Conservation (phyloP, 169 alveolate species). For the Cystoisospora suis region DNA sequence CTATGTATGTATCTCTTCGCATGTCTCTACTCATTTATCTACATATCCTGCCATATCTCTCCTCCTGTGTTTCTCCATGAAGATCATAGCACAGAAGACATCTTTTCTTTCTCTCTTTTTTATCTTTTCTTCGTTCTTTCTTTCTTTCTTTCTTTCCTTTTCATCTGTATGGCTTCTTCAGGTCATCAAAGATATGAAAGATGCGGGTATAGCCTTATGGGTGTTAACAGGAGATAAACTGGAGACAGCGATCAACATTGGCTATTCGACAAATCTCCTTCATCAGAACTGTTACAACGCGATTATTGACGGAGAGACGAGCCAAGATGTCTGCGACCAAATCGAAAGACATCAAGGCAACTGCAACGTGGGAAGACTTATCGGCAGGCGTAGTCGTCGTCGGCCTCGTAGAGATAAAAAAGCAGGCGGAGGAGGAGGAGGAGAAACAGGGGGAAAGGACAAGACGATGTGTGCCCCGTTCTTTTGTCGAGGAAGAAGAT, state of each 20-base stretch:
- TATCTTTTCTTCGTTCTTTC: too few relatives aligned
- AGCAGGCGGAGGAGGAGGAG: too few relatives aligned
- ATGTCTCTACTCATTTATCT: too few relatives aligned
- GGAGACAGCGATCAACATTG: slow-evolving; percentile 80
- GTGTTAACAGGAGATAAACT: slow-evolving; percentile 96
- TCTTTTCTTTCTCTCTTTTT: too few relatives aligned
- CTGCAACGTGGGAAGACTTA: neutral
- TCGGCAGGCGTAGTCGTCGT: neutral
- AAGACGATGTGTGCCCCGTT: neutral
- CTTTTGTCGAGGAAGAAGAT: too few relatives aligned
- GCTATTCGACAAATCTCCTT: slow-evolving; percentile 36
- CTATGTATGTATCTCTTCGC: too few relatives aligned
- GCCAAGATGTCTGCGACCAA: slow-evolving; percentile 31
- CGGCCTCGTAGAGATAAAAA: too few relatives aligned
- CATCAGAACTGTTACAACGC: slow-evolving; percentile 69
- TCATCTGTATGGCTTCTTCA: neutral
- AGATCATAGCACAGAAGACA: too few relatives aligned
- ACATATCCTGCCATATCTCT: too few relatives aligned
- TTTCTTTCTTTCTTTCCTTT: too few relatives aligned
- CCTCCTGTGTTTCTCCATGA: too few relatives aligned
- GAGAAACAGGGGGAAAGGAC: too few relatives aligned
- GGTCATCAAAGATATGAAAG: slow-evolving; percentile 88
- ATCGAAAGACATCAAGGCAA: neutral
- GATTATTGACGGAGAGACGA: slow-evolving; percentile 52
- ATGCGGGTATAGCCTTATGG: slow-evolving; percentile 95